These are phyloP conservation scores for Fusarium sp. DNA, from an alignment of 2,329 filamentous ascomycete species.

Conservation along the genomic window DNA sequence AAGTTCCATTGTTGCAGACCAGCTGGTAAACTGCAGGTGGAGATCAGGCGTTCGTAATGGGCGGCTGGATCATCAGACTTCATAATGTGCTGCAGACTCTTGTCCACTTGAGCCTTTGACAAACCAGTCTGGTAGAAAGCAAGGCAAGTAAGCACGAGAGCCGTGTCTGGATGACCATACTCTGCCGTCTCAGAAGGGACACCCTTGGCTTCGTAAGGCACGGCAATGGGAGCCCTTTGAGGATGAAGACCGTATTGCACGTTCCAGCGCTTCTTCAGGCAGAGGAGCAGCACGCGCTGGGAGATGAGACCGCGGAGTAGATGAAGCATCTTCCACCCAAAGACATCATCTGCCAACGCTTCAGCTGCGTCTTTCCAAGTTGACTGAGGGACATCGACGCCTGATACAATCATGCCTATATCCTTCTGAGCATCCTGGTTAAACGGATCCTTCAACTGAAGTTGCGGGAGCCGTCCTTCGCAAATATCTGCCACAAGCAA, in stretches of 20 bases:
- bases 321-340: slow-evolving; percentile 51
- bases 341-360: slow-evolving; percentile 52
- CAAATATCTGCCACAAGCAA: slow-evolving; percentile 57
- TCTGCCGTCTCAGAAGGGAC: slow-evolving; percentile 71
- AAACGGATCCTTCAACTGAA: slow-evolving; percentile 11
- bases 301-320: slow-evolving; percentile 73
- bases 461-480: slow-evolving; percentile 37
- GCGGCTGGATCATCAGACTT: slow-evolving; percentile 67
- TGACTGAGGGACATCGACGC: neutral
- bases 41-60: slow-evolving; percentile 66
- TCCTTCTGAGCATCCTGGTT: neutral
- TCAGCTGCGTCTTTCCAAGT: neutral
- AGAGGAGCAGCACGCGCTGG: slow-evolving; percentile 67
- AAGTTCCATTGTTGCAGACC: slow-evolving; percentile 63
- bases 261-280: slow-evolving; percentile 73
- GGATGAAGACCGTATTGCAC: slow-evolving; percentile 73
- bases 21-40: slow-evolving; percentile 56
- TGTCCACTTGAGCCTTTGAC: slow-evolving; percentile 58
- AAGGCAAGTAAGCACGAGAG: slow-evolving; percentile 73
- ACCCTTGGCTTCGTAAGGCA: slow-evolving; percentile 76
- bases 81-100: slow-evolving; percentile 62
- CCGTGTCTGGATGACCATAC: slow-evolving; percentile 76
- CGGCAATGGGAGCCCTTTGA: slow-evolving; percentile 68
- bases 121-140: slow-evolving; percentile 75
- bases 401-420: neutral